Evolutionary conservation across 108 stramenopile genomes (phyloP), one percentile per base, ranked within the genome.

Genomic region (Nannochloropsis oceanica): DNA sequence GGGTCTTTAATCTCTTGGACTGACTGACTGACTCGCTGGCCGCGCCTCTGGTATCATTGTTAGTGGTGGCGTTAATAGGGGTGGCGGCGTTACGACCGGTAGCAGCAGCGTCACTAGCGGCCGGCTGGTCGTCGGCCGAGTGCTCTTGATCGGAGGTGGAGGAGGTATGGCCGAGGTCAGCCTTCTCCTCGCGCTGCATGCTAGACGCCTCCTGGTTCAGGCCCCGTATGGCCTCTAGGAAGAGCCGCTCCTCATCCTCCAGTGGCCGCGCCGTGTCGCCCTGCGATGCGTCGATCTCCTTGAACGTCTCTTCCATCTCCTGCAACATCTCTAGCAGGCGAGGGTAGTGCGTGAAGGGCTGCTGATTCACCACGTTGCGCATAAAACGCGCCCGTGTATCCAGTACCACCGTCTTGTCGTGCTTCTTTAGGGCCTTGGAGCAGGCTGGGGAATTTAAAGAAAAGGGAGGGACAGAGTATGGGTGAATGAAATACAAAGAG

Each of bases 341-440:
- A 2, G 85, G 44, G 81, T 88, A 86, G 14, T 59, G 11, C 12
- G 90, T 80, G 18, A 86, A 87, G 25, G 83, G 44, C 81, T 85
- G 84, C 12, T 46, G 84, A 44, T 82, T 79, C n/a, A 87, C 84
- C 84, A 87, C 84, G 11, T 73, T 44, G 34, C 25, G 25, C 86
- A 90, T 87, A 80, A 79, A 87, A 14, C 26, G 80, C 42, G 43
- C 24, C 18, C 86, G 59, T 34, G 81, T 86, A 12, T 14, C 44
- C 26, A 20, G 96, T 80, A 95, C 95, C 1, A 97, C 96, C 44
- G 93, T 90, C 87, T 98, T 99, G 93, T 99, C 98, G 90, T 99
- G 98, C 91, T 99, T 99, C 92, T 99, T 99, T 80, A 99, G 91
- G 81, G 97, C 97, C 92, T 99, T 99, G 83, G 90, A 94, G 91